Evolutionary conservation across 2,329 filamentous ascomycete genomes (phyloP), one percentile per base, ranked within the genome.

Genomic region (Fonsecaea pedrosoi): DNA sequence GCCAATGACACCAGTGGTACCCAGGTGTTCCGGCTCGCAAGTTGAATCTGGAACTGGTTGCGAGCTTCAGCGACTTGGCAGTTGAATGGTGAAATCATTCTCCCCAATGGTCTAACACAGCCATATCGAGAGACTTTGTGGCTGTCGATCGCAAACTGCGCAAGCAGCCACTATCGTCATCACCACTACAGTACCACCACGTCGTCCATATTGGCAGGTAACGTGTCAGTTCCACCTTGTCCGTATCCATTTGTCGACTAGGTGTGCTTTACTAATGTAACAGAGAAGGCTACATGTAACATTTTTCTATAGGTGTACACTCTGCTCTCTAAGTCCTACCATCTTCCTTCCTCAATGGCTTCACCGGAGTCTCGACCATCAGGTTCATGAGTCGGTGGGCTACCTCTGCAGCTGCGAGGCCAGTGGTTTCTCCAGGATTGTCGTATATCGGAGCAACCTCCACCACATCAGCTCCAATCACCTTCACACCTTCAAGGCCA

Each of bases 401-500:
- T 6, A 86, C 80, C 70, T 86, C 83, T 4, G 84, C 82, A n/a
- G 84, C 85, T 13, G 84, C 84, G 34, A 86, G 75, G 1, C 80
- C 78, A 0, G 84, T 86, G 4, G 82, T 83, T 74, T 86, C 83
- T 2, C 83, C 85, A 7, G 78, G 70, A 62, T 82, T 85, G 65
- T 86, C 85, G 70, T 86, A 87, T 6, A 84, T 79, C 2, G 85
- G 85, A 50, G 84, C 81, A 15, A 87, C 85, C 71, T 87, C 84
- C 38, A 86, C 84, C 53, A 86, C 80, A 73, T 87, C 85, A 21
- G 81, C 84, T 1, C 84, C 85, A 37, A 86, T 75, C 0, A 86
- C 77, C 30, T 84, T 77, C 15, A 86, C 70, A 0, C 84, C 85
- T 48, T 74, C 77, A 34, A 86, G 75, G 0, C 82, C 83, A 71